Base-by-base conservation (phyloP, 73 alveolate species). In the Stentor coeruleus region DNA sequence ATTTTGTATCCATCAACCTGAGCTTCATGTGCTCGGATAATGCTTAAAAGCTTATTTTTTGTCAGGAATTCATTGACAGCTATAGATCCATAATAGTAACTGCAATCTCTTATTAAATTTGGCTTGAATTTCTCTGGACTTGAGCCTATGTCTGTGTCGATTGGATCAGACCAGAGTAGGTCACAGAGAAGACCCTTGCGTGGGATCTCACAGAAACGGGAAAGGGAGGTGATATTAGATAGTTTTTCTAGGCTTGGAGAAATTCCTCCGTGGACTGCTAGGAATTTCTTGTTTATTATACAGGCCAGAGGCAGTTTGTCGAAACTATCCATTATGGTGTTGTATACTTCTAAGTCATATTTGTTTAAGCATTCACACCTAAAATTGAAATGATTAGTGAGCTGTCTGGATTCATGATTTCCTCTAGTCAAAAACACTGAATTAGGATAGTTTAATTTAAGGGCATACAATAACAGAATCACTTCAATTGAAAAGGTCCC, bases 1-100 rank as follows among this genome's bases (percentile, higher is more conserved):
- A 93, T 87, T 76, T 93, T 93, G 83, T 90, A 93, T 0, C 98
- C 96, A 38, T 93, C 98, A 26, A 92, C 59, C 77, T 93, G 81
- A 38, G 93, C 98, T 84, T 93, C 92, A 77, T 93, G 98, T n/a
- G 97, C 98, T 75, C 98, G 74, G 1, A 93, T 85, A 3, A 93
- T 88, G 15, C 92, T 72, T 83, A 94, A 90, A 39, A 94, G 81
- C 40, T 89, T 77, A 79, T 93, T 93, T 38, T 84, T 84, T 35
- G 91, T 94, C 20, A 93, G 76, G 26, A 93, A 76, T 72, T 86
- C 85, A 76, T 90, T 88, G 0, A 92, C 90, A 15, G 98, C 94
- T 59, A 92, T 91, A 82, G 85, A 89, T 59, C 98, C 98, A 82
- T 89, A 94, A 41, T 83, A 66, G 81, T 59, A 91, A 26, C 97